These are phyloP conservation scores for Udeniomyces megalosporus DNA, from an alignment of 768 basidiomycete genomes.

Conservation along the genomic window DNA sequence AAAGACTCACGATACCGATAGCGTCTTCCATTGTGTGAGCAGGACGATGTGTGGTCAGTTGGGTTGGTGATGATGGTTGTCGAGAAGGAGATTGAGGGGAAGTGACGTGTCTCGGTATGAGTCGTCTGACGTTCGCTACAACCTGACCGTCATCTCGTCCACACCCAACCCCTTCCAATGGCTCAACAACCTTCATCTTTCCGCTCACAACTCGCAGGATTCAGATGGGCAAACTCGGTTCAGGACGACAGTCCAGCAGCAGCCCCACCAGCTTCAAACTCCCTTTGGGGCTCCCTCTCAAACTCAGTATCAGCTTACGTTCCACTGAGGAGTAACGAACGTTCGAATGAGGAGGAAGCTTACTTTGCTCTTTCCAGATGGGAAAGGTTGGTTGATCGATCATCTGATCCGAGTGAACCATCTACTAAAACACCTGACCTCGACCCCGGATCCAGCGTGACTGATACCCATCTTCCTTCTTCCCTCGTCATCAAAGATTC, in stretches of 20 bases:
- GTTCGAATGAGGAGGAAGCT: slow-evolving; percentile 87
- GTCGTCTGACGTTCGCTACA: no score
- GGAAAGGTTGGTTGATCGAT: slow-evolving; percentile 42
- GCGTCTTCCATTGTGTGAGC: no score
- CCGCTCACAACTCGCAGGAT: slow-evolving; percentile 27
- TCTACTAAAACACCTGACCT: no score
- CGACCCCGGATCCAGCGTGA: no score
- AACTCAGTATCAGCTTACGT: slow-evolving; percentile 70
- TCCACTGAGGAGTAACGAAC: slow-evolving; percentile 63
- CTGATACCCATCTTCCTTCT: neutral
- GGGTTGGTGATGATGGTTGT: no score
- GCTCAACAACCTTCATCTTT: slow-evolving; percentile 24
- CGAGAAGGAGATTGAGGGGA: no score
- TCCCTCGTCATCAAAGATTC: slow-evolving; percentile 52
- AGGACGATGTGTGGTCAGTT: no score
- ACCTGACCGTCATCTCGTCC: no score
- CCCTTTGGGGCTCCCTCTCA: slow-evolving; percentile 68
- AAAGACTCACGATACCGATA: slow-evolving; percentile 1
- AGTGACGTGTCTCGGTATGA: no score
- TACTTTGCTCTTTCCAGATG: slow-evolving; percentile 75
- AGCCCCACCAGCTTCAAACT: slow-evolving; percentile 34
- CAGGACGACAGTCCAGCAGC: slow-evolving; percentile 31
- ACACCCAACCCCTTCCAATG: slow-evolving; percentile 16
- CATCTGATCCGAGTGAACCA: no score
- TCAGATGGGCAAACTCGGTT: slow-evolving; percentile 29